Conservation (phyloP, 148 eudicot species). For the Hydrangea macrophylla region DNA sequence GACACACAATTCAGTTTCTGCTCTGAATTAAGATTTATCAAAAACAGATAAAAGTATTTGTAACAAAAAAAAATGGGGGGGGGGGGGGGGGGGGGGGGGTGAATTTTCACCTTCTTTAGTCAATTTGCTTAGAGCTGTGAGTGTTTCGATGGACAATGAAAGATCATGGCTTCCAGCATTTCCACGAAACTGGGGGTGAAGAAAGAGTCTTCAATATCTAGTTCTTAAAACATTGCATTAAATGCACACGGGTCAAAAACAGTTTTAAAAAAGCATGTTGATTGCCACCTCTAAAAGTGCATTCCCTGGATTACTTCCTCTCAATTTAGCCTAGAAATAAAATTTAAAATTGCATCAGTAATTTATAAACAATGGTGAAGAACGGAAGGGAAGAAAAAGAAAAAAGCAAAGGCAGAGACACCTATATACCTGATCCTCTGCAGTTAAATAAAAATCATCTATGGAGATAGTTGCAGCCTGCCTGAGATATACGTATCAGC, state of each 20-base stretch:
- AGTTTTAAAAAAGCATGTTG: neutral
- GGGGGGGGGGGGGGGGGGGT: conserved; percentile 6
- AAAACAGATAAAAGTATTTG: neutral
- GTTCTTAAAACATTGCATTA: neutral
- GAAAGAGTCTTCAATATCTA: conserved; percentile 11
- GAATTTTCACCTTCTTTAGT: conserved; percentile 67
- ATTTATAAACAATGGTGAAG: conserved; percentile 12
- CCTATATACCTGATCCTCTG: conserved; percentile 73
- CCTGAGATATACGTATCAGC: conserved; percentile 50
- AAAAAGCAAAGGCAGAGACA: conserved; percentile 13
- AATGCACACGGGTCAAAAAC: neutral
- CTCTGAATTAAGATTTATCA: neutral
- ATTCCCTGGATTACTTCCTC: conserved; percentile 79
- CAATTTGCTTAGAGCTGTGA: conserved; percentile 68
- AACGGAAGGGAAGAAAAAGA: conserved; percentile 5
- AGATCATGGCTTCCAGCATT: conserved; percentile 99
- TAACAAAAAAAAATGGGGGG: conserved; percentile 6
- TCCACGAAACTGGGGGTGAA: conserved; percentile 70
- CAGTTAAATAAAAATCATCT: conserved; percentile 95
- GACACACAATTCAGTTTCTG: neutral
- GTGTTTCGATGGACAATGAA: conserved; percentile 70
- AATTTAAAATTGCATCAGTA: conserved; percentile 21
- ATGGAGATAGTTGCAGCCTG: conserved; percentile 87
- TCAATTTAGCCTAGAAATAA: conserved; percentile 64
- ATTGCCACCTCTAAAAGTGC: conserved; percentile 78